A percentile compares a stretch with the other conserved stretches of the same genome.
These are phyloP conservation scores for Colletotrichum navitas DNA, from an alignment of 2,329 filamentous ascomycete species.

Conservation along the genomic window DNA sequence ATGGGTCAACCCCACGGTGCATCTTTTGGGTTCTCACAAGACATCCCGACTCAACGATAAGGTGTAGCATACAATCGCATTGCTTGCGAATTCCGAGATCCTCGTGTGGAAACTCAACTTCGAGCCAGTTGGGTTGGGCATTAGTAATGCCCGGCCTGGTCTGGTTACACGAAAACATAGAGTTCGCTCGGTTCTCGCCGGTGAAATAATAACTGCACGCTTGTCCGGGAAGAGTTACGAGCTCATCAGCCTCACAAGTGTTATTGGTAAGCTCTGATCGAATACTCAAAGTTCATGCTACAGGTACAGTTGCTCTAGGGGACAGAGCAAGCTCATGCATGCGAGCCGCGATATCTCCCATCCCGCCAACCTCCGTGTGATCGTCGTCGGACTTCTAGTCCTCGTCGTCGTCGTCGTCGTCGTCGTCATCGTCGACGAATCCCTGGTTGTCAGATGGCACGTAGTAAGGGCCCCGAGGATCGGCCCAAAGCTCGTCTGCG, in stretches of 20 bases:
- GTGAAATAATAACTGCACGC: background rate
- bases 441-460: background rate
- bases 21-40: background rate
- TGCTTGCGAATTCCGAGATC: background rate
- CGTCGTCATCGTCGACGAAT: no score
- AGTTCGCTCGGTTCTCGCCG: background rate
- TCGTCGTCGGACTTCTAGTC: background rate
- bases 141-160: background rate
- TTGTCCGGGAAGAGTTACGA: background rate
- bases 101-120: background rate
- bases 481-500: background rate
- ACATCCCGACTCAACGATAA: conserved; percentile 22
- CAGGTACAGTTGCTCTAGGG: background rate
- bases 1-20: background rate
- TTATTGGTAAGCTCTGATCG: background rate
- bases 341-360: background rate
- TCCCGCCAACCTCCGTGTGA: background rate
- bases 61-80: background rate
- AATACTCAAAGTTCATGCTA: no score
- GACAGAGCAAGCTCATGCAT: background rate
- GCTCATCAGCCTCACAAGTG: background rate
- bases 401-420: no score
- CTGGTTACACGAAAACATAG: background rate
- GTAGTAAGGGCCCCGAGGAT: background rate
- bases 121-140: background rate